phyloP scores from a whole-genome alignment of 2,329 filamentous ascomycete species.

The Ophiosphaerella korrae region DNA sequence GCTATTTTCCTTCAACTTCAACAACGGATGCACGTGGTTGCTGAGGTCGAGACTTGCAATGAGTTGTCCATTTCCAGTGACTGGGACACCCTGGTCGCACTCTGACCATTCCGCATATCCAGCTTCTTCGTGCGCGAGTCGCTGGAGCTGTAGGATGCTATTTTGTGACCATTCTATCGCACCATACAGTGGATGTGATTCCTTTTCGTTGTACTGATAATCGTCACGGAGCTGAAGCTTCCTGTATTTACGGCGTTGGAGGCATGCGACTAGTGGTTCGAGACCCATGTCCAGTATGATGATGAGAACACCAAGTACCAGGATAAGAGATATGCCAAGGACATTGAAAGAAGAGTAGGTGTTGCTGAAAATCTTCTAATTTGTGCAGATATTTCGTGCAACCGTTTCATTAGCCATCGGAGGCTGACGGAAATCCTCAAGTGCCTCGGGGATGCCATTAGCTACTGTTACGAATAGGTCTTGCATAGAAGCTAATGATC shows the following conservation, averaged over 20 bases:
- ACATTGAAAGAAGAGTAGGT: constrained; percentile 29
- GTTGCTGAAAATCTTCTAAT: constrained; percentile 25
- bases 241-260: constrained; percentile 5
- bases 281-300: constrained; percentile 19
- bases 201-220: background rate
- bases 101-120: constrained; percentile 11
- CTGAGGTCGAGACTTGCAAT: constrained; percentile 7
- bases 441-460: constrained; percentile 9
- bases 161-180: constrained; percentile 19
- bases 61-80: constrained; percentile 9
- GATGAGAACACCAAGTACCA: constrained; percentile 20
- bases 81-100: constrained; percentile 11
- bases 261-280: constrained; percentile 8
- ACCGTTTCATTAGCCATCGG: constrained; percentile 10
- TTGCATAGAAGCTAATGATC: constrained; percentile 38
- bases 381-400: constrained; percentile 17
- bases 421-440: constrained; percentile 6
- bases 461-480: constrained; percentile 15
- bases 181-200: constrained; percentile 7
- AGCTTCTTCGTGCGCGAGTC: constrained; percentile 26
- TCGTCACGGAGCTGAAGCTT: constrained; percentile 1
- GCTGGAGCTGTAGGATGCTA: constrained; percentile 24
- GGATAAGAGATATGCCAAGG: constrained; percentile 21
- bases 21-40: constrained; percentile 11
- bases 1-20: constrained; percentile 1